These are phyloP conservation scores for Tetradesmus lagerheimii DNA, from an alignment of 139 green algal species.

Conservation along the genomic window DNA sequence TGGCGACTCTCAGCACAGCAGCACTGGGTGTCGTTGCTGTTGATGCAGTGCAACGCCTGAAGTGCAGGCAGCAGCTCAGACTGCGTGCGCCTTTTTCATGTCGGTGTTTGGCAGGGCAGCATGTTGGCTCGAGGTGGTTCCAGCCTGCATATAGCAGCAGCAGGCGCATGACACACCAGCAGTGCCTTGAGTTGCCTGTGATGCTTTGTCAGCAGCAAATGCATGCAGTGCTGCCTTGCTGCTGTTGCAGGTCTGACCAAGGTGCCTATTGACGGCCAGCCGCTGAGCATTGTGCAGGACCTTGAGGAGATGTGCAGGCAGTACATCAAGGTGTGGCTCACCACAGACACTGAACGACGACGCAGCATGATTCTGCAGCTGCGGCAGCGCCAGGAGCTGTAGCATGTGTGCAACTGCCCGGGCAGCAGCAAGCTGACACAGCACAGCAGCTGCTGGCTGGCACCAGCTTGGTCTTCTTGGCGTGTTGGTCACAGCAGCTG, in stretches of 20 bases:
- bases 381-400: neutral
- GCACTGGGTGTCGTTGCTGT: neutral
- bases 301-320: constrained; percentile 96
- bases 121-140: no score
- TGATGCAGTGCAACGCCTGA: neutral
- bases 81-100: no score
- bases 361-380: neutral
- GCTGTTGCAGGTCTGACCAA: constrained; percentile 93
- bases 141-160: neutral
- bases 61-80: no score
- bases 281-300: constrained; percentile 92
- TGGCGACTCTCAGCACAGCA: neutral
- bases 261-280: constrained; percentile 97
- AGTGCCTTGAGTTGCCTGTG: neutral
- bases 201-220: neutral
- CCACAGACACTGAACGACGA: neutral
- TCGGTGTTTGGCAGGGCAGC: no score
- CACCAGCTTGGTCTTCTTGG: no score
- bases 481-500: no score
- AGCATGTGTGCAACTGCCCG: no score
- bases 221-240: neutral
- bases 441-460: neutral
- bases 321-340: constrained; percentile 83
- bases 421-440: neutral
- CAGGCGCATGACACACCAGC: neutral